These are phyloP conservation scores for Colletotrichum sp. DNA, from an alignment of 2,329 filamentous ascomycete genomes.

Conservation along the genomic window DNA sequence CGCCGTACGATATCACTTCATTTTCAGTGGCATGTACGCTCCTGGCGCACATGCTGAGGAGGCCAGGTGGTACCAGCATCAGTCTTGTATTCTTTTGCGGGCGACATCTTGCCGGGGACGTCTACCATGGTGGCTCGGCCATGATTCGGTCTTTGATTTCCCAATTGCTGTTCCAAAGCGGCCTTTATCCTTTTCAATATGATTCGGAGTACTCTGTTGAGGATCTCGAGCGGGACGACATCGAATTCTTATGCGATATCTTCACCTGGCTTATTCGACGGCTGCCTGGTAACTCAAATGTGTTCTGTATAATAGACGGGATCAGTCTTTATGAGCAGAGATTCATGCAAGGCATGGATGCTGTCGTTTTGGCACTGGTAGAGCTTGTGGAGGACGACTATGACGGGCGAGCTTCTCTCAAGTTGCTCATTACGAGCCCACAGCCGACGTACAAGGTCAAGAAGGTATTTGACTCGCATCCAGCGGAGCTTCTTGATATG, in stretches of 20 bases:
- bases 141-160: neutral
- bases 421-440: neutral
- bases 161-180: neutral
- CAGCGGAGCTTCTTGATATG: neutral
- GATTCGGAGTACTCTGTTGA: neutral
- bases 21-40: neutral
- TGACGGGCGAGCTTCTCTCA: neutral
- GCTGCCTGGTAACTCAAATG: neutral
- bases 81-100: neutral
- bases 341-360: neutral
- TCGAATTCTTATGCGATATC: neutral
- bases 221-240: neutral
- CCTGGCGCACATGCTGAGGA: neutral
- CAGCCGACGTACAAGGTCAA: neutral
- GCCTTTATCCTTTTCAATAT: neutral
- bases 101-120: neutral
- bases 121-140: neutral
- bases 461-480: neutral
- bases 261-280: neutral
- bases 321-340: neutral
- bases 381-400: neutral
- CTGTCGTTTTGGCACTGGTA: neutral
- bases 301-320: neutral
- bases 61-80: neutral
- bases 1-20: neutral